These are phyloP conservation scores for Amanita molliuscula DNA, from an alignment of 768 basidiomycete genomes.

Conservation along the genomic window DNA sequence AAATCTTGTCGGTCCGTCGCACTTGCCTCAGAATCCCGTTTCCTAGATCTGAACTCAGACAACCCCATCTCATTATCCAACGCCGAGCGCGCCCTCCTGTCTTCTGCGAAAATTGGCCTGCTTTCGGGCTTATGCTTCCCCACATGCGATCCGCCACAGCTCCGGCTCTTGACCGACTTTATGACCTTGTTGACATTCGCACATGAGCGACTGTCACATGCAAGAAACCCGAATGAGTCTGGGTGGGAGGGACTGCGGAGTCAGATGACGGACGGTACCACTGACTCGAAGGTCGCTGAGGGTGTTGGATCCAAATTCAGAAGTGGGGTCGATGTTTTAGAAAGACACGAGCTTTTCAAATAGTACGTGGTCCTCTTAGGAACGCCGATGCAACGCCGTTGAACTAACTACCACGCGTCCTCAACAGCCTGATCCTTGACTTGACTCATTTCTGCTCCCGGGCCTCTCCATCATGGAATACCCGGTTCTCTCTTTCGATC, in stretches of 20 bases:
- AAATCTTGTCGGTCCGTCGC: slow-evolving; percentile 22
- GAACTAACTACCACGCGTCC: neutral
- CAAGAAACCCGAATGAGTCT: neutral
- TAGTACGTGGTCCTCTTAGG: slow-evolving; percentile 20
- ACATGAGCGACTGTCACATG: slow-evolving; percentile 18
- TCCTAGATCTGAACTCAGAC: slow-evolving; percentile 12
- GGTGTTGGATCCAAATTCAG: neutral
- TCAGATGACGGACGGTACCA: too few relatives aligned
- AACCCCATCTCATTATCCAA: too few relatives aligned
- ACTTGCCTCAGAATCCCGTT: slow-evolving; percentile 22
- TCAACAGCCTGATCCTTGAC: slow-evolving; percentile 23
- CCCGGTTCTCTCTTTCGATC: slow-evolving; percentile 15
- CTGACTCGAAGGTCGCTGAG: neutral
- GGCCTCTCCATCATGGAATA: slow-evolving; percentile 27
- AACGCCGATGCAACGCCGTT: slow-evolving; percentile 6
- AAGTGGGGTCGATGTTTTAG: slow-evolving; percentile 13
- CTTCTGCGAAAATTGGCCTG: slow-evolving; percentile 30
- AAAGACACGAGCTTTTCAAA: slow-evolving; percentile 21
- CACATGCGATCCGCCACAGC: slow-evolving; percentile 43
- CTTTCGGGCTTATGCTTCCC: slow-evolving; percentile 53
- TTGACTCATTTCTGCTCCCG: slow-evolving; percentile 23
- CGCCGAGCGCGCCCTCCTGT: slow-evolving; percentile 18
- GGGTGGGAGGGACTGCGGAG: too few relatives aligned
- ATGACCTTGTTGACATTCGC: slow-evolving; percentile 30
- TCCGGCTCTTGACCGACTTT: slow-evolving; percentile 42